Conservation (phyloP, 495 filamentous ascomycete species). For the Lineolata rhizophorae region DNA sequence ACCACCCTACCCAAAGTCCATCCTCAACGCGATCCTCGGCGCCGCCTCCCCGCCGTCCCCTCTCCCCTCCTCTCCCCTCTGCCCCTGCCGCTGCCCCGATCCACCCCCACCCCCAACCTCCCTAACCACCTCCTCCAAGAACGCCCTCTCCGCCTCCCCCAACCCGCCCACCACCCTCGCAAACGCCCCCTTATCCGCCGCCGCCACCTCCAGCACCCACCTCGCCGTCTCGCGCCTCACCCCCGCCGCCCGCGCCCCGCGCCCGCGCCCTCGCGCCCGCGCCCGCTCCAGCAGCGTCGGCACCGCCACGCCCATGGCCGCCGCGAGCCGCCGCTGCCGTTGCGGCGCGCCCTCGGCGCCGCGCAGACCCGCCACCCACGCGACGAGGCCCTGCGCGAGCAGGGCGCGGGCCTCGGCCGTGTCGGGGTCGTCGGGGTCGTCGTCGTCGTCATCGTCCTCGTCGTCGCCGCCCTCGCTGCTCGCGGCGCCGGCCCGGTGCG, state of each 20-base stretch:
- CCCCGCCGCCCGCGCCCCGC: conserved; percentile 22
- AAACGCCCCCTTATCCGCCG: conserved; percentile 49
- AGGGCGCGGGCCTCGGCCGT: conserved; percentile 48
- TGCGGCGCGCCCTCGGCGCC: conserved; percentile 22
- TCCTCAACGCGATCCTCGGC: conserved; percentile 83
- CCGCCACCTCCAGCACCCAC: conserved; percentile 61
- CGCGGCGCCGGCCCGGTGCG: no score
- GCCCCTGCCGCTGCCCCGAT: conserved; percentile 11
- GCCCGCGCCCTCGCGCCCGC: conserved; percentile 21
- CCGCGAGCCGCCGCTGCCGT: no score
- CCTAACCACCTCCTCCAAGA: conserved; percentile 67
- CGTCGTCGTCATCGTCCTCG: no score
- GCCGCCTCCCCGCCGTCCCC: no score
- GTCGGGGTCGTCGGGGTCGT: conserved; percentile 33
- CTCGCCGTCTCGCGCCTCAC: conserved; percentile 48
- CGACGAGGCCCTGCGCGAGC: conserved; percentile 48
- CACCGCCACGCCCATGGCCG: conserved; percentile 50
- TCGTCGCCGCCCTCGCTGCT: no score
- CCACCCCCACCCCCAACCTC: conserved; percentile 25
- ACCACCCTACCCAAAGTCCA: no score
- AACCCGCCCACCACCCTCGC: conserved; percentile 50
- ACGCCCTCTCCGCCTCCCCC: conserved; percentile 43
- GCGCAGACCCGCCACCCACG: conserved; percentile 33
- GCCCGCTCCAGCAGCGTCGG: conserved; percentile 63
- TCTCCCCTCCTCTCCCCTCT: conserved; percentile 21